These are phyloP conservation scores for Hymenoscyphus infarciens DNA, from an alignment of 2,329 filamentous ascomycete genomes.

Conservation along the genomic window DNA sequence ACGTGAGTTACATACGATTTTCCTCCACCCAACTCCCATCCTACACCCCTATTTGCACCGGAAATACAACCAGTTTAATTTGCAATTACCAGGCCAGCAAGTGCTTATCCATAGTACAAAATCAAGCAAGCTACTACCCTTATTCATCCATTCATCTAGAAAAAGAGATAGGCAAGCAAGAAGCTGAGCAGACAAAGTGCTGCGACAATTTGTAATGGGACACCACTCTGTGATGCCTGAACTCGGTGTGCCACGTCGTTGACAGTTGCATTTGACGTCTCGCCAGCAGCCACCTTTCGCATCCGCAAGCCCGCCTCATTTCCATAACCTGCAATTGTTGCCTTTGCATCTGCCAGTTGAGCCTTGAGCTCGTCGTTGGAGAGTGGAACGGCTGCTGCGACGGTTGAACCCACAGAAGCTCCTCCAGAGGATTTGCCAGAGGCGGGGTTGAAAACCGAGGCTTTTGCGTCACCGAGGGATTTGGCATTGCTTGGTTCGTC, in stretches of 20 bases:
- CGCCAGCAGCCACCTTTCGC: conserved; percentile 62
- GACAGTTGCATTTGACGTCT: conserved; percentile 47
- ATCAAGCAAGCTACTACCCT: neutral
- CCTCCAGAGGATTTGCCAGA: conserved; percentile 41
- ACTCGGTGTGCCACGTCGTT: conserved; percentile 51
- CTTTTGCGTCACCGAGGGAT: conserved; percentile 39
- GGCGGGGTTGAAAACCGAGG: conserved; percentile 27
- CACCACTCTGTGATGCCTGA: conserved; percentile 52
- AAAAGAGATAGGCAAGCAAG: conserved; percentile 92
- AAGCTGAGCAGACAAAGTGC: conserved; percentile 85
- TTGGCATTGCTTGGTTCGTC: conserved; percentile 36
- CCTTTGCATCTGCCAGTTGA: conserved; percentile 72
- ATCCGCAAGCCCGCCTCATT: conserved; percentile 73
- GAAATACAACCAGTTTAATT: neutral
- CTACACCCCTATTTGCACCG: conserved; percentile 1
- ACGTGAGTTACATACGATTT: conserved; percentile 1
- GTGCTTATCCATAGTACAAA: neutral
- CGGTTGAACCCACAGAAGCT: conserved; percentile 30
- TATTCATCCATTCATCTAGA: conserved; percentile 51
- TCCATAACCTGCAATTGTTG: conserved; percentile 65
- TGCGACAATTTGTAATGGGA: conserved; percentile 82
- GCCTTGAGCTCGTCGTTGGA: conserved; percentile 61
- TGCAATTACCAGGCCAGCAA: neutral
- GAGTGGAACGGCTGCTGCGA: conserved; percentile 38
- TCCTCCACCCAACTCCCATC: neutral